These are phyloP conservation scores for Ascochyta clinopodiicola DNA, from an alignment of 2,329 filamentous ascomycete species.

Conservation along the genomic window DNA sequence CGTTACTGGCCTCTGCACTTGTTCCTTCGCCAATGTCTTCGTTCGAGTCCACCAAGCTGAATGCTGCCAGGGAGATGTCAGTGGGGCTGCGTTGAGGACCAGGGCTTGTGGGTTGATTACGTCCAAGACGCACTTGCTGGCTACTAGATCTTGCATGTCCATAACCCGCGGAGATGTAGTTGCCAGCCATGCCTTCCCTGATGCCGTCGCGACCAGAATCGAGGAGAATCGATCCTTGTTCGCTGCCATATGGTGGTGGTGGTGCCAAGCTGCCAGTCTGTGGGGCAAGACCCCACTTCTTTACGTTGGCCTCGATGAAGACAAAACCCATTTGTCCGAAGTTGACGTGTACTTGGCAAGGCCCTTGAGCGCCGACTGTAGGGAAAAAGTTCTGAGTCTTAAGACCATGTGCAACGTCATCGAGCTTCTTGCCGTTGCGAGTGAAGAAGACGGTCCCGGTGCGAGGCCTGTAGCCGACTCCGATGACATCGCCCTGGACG, in stretches of 20 bases:
- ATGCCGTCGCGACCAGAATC: slow-evolving; percentile 73
- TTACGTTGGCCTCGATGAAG: slow-evolving; percentile 98
- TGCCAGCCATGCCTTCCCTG: slow-evolving; percentile 59
- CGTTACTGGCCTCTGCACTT: slow-evolving; percentile 51
- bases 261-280: slow-evolving; percentile 95
- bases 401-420: slow-evolving; percentile 90
- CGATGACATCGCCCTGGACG: slow-evolving; percentile 93
- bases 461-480: slow-evolving; percentile 91
- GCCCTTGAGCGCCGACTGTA: slow-evolving; percentile 93
- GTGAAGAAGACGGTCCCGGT: slow-evolving; percentile 98
- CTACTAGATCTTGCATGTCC: slow-evolving; percentile 77
- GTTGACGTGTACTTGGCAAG: slow-evolving; percentile 92
- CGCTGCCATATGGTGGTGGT: slow-evolving; percentile 93
- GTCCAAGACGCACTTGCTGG: slow-evolving; percentile 74
- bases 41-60: slow-evolving; percentile 72
- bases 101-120: slow-evolving; percentile 77
- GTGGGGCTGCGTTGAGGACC: slow-evolving; percentile 90
- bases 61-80: slow-evolving; percentile 90
- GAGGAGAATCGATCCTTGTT: slow-evolving; percentile 93
- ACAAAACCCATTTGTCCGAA: slow-evolving; percentile 98
- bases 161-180: slow-evolving; percentile 54
- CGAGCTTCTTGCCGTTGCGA: slow-evolving; percentile 94
- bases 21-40: slow-evolving; percentile 76
- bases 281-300: slow-evolving; percentile 98
- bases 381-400: slow-evolving; percentile 98